These are phyloP conservation scores for Ascochyta pisi DNA, from an alignment of 2,329 filamentous ascomycete species.

Conservation along the genomic window DNA sequence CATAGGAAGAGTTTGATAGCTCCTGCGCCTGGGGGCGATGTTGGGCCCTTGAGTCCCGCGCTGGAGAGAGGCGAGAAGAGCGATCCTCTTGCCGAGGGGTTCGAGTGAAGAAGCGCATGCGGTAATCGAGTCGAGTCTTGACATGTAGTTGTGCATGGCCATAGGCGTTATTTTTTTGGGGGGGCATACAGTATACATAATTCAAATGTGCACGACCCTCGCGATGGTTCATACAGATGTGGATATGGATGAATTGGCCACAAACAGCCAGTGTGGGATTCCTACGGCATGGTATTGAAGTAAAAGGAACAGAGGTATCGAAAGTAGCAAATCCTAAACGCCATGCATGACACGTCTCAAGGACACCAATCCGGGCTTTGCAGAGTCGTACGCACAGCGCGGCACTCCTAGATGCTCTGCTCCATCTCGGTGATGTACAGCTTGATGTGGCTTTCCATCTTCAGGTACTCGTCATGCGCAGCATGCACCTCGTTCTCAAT, in stretches of 20 bases:
- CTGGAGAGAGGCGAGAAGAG: slow-evolving; percentile 36
- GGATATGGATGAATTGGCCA: too few relatives aligned
- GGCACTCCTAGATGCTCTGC: slow-evolving; percentile 63
- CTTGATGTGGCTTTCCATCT: slow-evolving; percentile 97
- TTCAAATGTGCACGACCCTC: slow-evolving; percentile 1
- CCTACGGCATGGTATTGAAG: background rate
- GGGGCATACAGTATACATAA: slow-evolving; percentile 1
- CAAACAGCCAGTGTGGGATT: background rate
- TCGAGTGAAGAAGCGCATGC: slow-evolving; percentile 31
- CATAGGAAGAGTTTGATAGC: slow-evolving; percentile 55
- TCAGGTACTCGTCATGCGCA: slow-evolving; percentile 92
- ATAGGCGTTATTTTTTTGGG: slow-evolving; percentile 1
- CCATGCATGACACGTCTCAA: slow-evolving; percentile 13
- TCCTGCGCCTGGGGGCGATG: slow-evolving; percentile 34
- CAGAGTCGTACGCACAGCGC: slow-evolving; percentile 3
- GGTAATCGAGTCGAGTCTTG: slow-evolving; percentile 6
- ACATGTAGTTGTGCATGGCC: background rate
- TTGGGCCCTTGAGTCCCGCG: slow-evolving; percentile 40
- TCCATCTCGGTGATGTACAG: slow-evolving; percentile 99
- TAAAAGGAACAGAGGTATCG: slow-evolving; percentile 13
- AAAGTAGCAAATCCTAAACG: slow-evolving; percentile 9
- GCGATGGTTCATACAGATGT: too few relatives aligned
- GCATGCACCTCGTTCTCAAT: slow-evolving; percentile 93
- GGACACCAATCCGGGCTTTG: slow-evolving; percentile 2
- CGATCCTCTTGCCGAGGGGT: slow-evolving; percentile 37